Conservation (phyloP, 2,329 filamentous ascomycete species). For the Ramularia endophylla region DNA sequence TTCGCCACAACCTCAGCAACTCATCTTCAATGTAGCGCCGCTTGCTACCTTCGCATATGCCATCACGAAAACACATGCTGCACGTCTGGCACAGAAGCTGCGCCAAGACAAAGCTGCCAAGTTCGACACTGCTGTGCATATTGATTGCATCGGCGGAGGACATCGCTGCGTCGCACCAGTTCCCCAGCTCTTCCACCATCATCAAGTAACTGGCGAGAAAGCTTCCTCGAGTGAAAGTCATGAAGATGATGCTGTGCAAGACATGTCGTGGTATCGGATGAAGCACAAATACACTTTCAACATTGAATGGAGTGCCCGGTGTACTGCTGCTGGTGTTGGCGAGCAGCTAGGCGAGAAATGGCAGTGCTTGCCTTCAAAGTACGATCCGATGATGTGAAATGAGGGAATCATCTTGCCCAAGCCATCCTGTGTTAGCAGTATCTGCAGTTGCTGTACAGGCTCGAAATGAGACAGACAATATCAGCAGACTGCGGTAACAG, state of each 20-base stretch:
- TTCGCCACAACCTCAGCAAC: constrained; percentile 7
- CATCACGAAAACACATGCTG: constrained; percentile 6
- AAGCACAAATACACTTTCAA: constrained; percentile 13
- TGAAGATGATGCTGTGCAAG: constrained; percentile 1
- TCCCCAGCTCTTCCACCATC: constrained; percentile 13
- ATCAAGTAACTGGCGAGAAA: constrained; percentile 9
- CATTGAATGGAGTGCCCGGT: constrained; percentile 13
- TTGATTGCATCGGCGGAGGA: constrained; percentile 5
- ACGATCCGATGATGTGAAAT: constrained; percentile 4
- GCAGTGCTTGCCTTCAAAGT: constrained; percentile 6
- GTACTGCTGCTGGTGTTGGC: constrained; percentile 7
- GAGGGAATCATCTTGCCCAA: too few species aligned
- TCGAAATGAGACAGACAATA: too few species aligned
- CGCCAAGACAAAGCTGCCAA: not conserved
- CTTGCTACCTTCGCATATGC: constrained; percentile 10
- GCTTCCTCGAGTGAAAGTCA: not conserved
- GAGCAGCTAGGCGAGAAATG: constrained; percentile 8
- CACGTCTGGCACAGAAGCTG: constrained; percentile 4
- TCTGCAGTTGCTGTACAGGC: too few species aligned
- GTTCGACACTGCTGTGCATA: constrained; percentile 14
- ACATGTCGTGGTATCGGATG: constrained; percentile 9
- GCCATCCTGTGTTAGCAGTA: too few species aligned
- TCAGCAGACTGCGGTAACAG: too few species aligned
- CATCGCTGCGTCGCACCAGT: constrained; percentile 13
- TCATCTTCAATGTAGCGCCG: constrained; percentile 8